phyloP scores from a whole-genome alignment of 2,329 filamentous ascomycete species.

The Oidium heveae region DNA sequence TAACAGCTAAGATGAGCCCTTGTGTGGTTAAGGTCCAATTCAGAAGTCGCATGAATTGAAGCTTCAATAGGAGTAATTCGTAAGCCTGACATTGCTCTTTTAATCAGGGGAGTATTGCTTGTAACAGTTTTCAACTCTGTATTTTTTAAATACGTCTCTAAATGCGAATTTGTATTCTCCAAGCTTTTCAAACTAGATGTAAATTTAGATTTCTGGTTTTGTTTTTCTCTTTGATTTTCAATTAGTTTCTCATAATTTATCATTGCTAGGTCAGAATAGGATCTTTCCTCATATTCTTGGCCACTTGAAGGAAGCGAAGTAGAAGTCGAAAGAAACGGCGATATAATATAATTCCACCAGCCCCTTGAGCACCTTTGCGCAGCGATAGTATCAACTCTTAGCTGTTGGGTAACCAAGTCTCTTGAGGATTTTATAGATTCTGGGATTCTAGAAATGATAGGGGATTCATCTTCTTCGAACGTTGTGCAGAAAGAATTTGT shows the following conservation, averaged over 20 bases:
- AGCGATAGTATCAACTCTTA: not conserved
- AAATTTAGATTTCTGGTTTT: too few species aligned
- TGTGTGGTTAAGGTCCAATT: too few species aligned
- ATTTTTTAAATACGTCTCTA: not conserved
- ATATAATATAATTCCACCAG: not conserved
- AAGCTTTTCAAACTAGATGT: not conserved
- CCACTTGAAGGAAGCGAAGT: not conserved
- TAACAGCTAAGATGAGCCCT: too few species aligned
- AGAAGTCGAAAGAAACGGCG: not conserved
- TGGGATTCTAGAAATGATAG: not conserved
- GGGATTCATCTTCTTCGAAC: not conserved
- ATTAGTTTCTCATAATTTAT: too few species aligned
- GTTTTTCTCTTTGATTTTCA: too few species aligned
- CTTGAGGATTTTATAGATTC: not conserved
- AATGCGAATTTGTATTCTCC: not conserved
- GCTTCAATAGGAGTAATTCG: not conserved
- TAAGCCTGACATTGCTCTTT: not conserved
- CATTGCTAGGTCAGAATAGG: not conserved
- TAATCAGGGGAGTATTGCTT: not conserved
- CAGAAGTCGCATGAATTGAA: not conserved
- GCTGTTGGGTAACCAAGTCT: not conserved
- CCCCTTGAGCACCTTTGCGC: not conserved
- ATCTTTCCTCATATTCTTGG: not conserved
- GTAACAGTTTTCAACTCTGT: not conserved
- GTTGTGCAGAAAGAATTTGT: not conserved